Evolutionary conservation across 2,329 filamentous ascomycete species (phyloP), one percentile per base, ranked within the genome.

Genomic region (Mariannaea sp.): DNA sequence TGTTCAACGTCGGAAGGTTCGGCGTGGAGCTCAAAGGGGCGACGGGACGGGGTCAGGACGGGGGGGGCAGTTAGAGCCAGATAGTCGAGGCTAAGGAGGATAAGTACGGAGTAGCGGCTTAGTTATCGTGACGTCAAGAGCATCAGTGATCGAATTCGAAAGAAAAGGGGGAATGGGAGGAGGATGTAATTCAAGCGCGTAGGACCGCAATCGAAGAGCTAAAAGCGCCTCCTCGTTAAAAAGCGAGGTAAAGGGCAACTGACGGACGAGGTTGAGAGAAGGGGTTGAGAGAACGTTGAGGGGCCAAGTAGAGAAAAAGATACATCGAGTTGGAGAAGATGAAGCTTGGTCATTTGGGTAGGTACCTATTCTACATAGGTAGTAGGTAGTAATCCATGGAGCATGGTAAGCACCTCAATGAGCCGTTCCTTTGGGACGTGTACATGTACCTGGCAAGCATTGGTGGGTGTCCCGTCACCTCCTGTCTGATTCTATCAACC

Each of bases 61-160:
- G 43, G n/a, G n/a, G n/a, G n/a, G n/a, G n/a, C n/a, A n/a, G 45
- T 29, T 45, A 32, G 24, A 41, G 50, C 41, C 50, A 54, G 42
- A 51, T 46, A 26, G 30, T 50, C 36, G 46, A 41, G 39, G 36
- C 47, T 46, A 44, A n/a, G 43, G 47, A 49, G 13, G 26, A 29
- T 24, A 24, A 32, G 29, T n/a, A n/a, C n/a, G n/a, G n/a, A n/a
- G n/a, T 24, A 40, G 48, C 29, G 17, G 44, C 38, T 14, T 50
- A 35, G 30, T 13, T 47, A 44, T 51, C 44, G 57, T 66, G 64
- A 66, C 64, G 64, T 66, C 64, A 66, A 58, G 45, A 48, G 53
- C 42, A 39, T 43, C 26, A 45, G 39, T 36, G 16, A 24, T 30
- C 29, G 39, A 20, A 12, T 27, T 45, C 8, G 43, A 36, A 16